Evolutionary conservation across 108 stramenopile genomes (phyloP), one percentile per base, ranked within the genome.

Genomic region (Cafeteria roenbergensis): DNA sequence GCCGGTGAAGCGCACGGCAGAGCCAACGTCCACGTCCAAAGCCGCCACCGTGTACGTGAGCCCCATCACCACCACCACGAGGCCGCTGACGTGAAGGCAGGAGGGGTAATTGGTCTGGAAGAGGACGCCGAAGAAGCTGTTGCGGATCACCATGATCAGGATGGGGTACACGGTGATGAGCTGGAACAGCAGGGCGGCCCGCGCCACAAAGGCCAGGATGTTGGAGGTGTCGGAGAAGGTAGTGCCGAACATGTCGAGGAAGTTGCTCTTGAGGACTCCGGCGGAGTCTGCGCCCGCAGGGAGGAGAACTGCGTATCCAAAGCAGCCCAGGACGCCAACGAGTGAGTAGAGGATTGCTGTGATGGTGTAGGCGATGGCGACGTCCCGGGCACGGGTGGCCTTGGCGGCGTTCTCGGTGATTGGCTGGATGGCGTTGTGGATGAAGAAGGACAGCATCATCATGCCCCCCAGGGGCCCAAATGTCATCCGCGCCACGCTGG

Each of bases 371-470:
- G 24, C 37, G 22, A 2, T n/a, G 30, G 2, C 2, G n/a, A 61
- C n/a, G 37, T 61, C 59, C 24, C 30, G 30, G 34, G 2, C 2
- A 6, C n/a, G 8, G 59, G 34, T 61, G 34, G 34, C 59, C 8
- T 12, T 9, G 59, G 9, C 24, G 8, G 59, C 59, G 22, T 61
- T 12, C 59, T 61, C 30, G 21, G 24, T n/a, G 24, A 61, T 61
- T 8, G 59, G 59, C 37, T 61, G 59, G 34, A 61, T 61, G 59
- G 22, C 22, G 37, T 61, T 61, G 37, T 61, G 59, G n/a, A 61
- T 61, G 59, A 61, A 61, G 24, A 32, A 32, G 17, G 59, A 61
- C 17, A 61, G 59, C 59, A 61, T 61, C 17, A 27, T 2, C 59
- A 22, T 27, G 22, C 59, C 59, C 2, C 29, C 37, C 22, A 61